phyloP scores from a whole-genome alignment of 306 rosid genomes.

The Benincasa hispida region DNA sequence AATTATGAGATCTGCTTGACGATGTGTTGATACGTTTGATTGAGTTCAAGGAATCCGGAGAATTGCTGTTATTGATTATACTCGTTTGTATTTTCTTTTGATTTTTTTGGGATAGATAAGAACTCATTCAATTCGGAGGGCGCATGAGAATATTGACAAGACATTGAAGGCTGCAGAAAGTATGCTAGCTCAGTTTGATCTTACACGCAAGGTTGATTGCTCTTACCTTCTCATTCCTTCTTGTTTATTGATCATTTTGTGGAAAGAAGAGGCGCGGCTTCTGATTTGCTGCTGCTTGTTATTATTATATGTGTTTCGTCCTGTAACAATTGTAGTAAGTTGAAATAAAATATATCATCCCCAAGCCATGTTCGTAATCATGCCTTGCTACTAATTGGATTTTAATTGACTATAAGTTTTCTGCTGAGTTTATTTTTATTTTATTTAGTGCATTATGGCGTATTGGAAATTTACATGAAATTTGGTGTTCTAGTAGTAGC shows the following conservation, averaged over 20 bases:
- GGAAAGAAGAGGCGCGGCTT: not conserved
- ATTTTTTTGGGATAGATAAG: slow-evolving; percentile 32
- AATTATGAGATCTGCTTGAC: slow-evolving; percentile 7
- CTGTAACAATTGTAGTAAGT: not conserved
- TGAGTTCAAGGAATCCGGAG: not conserved
- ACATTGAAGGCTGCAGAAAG: slow-evolving; percentile 64
- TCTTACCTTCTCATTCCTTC: not conserved
- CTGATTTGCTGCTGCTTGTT: not conserved
- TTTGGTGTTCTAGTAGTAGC: not conserved
- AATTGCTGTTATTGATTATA: not conserved
- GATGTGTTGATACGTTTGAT: not conserved
- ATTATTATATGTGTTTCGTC: not conserved
- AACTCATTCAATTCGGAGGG: slow-evolving; percentile 82
- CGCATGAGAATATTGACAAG: slow-evolving; percentile 87
- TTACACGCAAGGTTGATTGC: slow-evolving; percentile 54
- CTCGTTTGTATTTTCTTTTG: not conserved
- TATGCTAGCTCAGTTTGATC: slow-evolving; percentile 66
- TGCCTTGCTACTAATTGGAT: not conserved
- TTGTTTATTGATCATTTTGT: not conserved
- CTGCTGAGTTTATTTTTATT: not conserved
- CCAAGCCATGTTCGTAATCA: not conserved
- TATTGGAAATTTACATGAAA: not conserved
- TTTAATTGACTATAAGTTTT: not conserved
- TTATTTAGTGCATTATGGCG: not conserved
- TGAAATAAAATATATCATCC: not conserved